phyloP scores from a whole-genome alignment of 495 filamentous ascomycete genomes.

The Monascus purpureus region DNA sequence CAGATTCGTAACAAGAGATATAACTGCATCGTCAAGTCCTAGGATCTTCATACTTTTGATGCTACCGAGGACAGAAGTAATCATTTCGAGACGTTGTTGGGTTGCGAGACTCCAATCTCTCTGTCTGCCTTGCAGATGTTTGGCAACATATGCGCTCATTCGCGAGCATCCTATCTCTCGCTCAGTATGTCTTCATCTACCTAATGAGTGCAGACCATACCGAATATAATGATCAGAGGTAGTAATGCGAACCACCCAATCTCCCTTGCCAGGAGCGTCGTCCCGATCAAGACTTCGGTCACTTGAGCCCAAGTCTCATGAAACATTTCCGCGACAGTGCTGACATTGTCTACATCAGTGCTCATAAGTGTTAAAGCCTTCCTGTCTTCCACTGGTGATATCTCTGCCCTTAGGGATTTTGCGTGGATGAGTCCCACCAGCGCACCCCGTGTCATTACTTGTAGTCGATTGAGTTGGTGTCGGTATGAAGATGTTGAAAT shows the following conservation, averaged over 20 bases:
- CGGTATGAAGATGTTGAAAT: no score
- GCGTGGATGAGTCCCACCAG: slow-evolving; percentile 34
- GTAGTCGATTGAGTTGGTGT: slow-evolving; percentile 29
- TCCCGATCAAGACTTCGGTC: slow-evolving; percentile 38
- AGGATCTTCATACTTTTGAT: no score
- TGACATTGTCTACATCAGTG: slow-evolving; percentile 33
- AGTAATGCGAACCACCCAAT: slow-evolving; percentile 31
- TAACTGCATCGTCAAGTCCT: no score
- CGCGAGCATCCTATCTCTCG: no score
- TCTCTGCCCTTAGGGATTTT: slow-evolving; percentile 15
- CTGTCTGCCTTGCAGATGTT: no score
- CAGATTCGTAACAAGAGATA: no score
- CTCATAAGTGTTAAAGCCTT: slow-evolving; percentile 38
- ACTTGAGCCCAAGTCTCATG: slow-evolving; percentile 40
- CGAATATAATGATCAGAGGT: slow-evolving; percentile 31
- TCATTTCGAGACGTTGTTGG: no score
- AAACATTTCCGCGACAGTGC: slow-evolving; percentile 14
- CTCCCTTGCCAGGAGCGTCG: slow-evolving; percentile 31
- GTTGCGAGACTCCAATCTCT: no score
- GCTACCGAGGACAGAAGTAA: no score
- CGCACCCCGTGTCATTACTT: slow-evolving; percentile 36
- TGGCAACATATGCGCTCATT: no score
- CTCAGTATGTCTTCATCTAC: no score
- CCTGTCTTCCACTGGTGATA: slow-evolving; percentile 23
- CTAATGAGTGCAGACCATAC: no score